A percentile compares a stretch with the other conserved stretches of the same genome.
Conservation (phyloP, 306 rosid genomes). For the Medicago truncatula region MtrunA17r5.0-ANR NC_053047.1:38721501-38722000, state of each 20-base stretch:
- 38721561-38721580: slow-evolving; percentile 66
- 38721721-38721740: slow-evolving; percentile 97
- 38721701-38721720: slow-evolving; percentile 95
- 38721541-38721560: slow-evolving; percentile 98
- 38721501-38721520: slow-evolving; percentile 39
- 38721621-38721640: slow-evolving; percentile 70
- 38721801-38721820: slow-evolving; percentile 48
- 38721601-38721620: slow-evolving; percentile 69
- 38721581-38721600: slow-evolving; percentile 75
- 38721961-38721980: slow-evolving; percentile 77
- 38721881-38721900: slow-evolving; percentile 85
- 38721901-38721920: slow-evolving; percentile 84
- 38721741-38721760: slow-evolving; percentile 99
- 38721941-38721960: slow-evolving; percentile 95
- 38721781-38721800: slow-evolving; percentile 3
- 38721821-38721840: slow-evolving; percentile 81
- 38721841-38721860: slow-evolving; percentile 95
- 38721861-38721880: slow-evolving; percentile 76
- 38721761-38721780: slow-evolving; percentile 30
- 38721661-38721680: slow-evolving; percentile 97
- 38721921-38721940: slow-evolving; percentile 92
- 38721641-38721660: slow-evolving; percentile 95
- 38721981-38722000: slow-evolving; percentile 33
- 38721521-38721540: slow-evolving; percentile 73
- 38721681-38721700: slow-evolving; percentile 96